Base-by-base conservation (phyloP, 139 green algal genomes). In the Volvox reticuliferus region DNA sequence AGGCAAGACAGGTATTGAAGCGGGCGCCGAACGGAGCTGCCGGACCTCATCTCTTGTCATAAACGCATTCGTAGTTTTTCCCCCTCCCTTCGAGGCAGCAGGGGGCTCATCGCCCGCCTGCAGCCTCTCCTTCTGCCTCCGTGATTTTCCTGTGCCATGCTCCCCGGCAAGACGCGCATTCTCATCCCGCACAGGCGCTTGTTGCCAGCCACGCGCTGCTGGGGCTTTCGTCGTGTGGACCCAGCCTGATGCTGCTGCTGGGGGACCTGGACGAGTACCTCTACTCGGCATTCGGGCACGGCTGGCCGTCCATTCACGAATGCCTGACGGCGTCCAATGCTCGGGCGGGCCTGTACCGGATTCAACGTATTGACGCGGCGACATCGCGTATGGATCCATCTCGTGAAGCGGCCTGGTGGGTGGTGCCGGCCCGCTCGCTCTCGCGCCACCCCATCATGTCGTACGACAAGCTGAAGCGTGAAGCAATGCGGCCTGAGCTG, bases 161-260 rank as follows among this genome's bases (percentile, higher is more conserved):
- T 55, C 9, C 44, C 44, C 44, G 44, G 5, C 9, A 14, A 55
- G 5, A 55, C 9, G 44, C 44, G 9, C 44, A 55, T 55, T 9
- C 44, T 55, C 44, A 19, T 79, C 73, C 73, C 73, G 32, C 32
- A 32, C 81, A 87, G 82, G 82, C 82, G 32, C 82, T 88, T 24
- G 35, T 79, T 2, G 63, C 82, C 20, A 79, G 65, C 65, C 82
- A 88, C 82, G 65, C 82, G 82, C 63, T 88, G 82, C 82, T 88
- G 63, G 82, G 82, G 18, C 32, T 65, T 14, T 88, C 82, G 16
- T 36, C 65, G 1, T 88, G 82, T 55, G 81, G 81, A 24, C 17
- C 82, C 32, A 63, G 62, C 30, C 16, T 88, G 20, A 22, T 36
- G 82, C 32, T 79, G 20, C 65, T 88, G 5, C 12, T 88, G 50